Conservation (phyloP, 805 yeast genomes). For the Clavispora santaluciae region DNA sequence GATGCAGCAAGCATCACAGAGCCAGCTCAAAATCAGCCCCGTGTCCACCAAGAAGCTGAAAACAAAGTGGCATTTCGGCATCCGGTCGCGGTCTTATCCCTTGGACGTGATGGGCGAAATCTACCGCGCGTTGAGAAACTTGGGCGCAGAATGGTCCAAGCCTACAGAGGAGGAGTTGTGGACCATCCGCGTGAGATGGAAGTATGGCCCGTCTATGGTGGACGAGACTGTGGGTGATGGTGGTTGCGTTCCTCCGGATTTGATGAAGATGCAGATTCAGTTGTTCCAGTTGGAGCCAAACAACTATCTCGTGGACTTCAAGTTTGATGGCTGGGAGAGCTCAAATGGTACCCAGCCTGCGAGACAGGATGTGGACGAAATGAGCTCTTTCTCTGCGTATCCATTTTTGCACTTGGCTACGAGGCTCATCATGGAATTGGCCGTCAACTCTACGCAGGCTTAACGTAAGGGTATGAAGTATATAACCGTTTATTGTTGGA, state of each 20-base stretch:
- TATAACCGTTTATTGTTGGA: not conserved
- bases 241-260: constrained; percentile 51
- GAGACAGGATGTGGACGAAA: constrained; percentile 54
- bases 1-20: constrained; percentile 52
- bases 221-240: constrained; percentile 17
- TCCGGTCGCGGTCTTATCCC: constrained; percentile 92
- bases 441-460: constrained; percentile 56
- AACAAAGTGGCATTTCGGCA: constrained; percentile 98
- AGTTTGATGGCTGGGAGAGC: constrained; percentile 95
- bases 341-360: constrained; percentile 26
- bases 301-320: constrained; percentile 92
- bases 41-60: constrained; percentile 77
- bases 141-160: constrained; percentile 97
- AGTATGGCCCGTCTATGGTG: constrained; percentile 39
- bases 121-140: constrained; percentile 83
- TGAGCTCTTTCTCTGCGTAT: constrained; percentile 89
- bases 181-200: constrained; percentile 96
- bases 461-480: constrained; percentile 2
- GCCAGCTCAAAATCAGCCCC: constrained; percentile 39
- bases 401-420: constrained; percentile 94
- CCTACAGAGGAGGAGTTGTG: constrained; percentile 93
- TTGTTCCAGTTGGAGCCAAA: constrained; percentile 93
- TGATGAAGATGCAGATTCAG: constrained; percentile 96
- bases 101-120: constrained; percentile 98
- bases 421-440: constrained; percentile 89